phyloP scores from a whole-genome alignment of 1,284 basidiomycete genomes.

The Austroboletus novae-zelandiae region DNA sequence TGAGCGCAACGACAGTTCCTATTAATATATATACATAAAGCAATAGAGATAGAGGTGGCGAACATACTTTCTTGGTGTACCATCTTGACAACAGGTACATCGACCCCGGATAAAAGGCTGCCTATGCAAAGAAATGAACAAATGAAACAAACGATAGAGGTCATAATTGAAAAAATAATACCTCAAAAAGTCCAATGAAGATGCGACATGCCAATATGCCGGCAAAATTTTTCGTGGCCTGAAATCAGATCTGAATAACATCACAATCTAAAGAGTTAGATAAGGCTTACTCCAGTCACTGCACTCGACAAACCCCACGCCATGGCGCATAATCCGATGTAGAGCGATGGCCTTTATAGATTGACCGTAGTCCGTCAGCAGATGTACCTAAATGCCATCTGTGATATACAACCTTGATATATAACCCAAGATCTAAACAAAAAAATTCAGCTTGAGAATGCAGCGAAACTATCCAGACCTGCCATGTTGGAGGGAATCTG shows the following conservation, averaged over 20 bases:
- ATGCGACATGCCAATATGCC: slow-evolving; percentile 59
- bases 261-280: not conserved
- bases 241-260: slow-evolving; percentile 1
- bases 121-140: slow-evolving; percentile 26
- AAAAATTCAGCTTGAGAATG: not conserved
- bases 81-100: slow-evolving; percentile 62
- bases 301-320: slow-evolving; percentile 62
- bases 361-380: not conserved
- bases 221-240: slow-evolving; percentile 54
- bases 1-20: slow-evolving; percentile 69
- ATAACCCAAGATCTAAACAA: slow-evolving; percentile 48
- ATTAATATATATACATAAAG: not conserved
- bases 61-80: slow-evolving; percentile 59
- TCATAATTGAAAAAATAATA: slow-evolving; percentile 8
- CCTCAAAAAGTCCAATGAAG: slow-evolving; percentile 65
- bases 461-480: slow-evolving; percentile 7
- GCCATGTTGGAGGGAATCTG: slow-evolving; percentile 71
- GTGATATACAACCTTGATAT: slow-evolving; percentile 41
- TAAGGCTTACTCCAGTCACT: slow-evolving; percentile 52
- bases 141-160: not conserved
- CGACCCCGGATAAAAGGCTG: slow-evolving; percentile 64
- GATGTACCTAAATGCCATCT: not conserved
- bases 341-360: slow-evolving; percentile 53
- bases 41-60: not conserved
- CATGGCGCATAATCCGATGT: slow-evolving; percentile 60